phyloP scores from a whole-genome alignment of 2,329 filamentous ascomycete species.

The Ambrosiella cleistominuta region DNA sequence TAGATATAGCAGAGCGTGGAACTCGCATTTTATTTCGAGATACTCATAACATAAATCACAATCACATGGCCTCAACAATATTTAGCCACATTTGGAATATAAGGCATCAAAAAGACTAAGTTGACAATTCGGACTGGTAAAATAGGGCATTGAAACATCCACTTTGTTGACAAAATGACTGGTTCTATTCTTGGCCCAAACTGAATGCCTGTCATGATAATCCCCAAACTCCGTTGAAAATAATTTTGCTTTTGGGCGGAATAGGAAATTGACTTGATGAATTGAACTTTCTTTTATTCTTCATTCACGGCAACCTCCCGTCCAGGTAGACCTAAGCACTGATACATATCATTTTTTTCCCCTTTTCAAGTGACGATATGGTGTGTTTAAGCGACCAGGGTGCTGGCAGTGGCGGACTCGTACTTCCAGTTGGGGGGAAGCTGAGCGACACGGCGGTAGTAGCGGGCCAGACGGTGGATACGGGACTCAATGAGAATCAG shows the following conservation, averaged over 20 bases:
- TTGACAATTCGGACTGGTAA: not conserved
- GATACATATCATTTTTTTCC: slow-evolving; percentile 10
- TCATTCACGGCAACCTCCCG: slow-evolving; percentile 9
- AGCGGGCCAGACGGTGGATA: slow-evolving; percentile 97
- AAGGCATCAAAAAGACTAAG: not conserved
- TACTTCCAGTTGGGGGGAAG: slow-evolving; percentile 94
- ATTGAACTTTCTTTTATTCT: slow-evolving; percentile 11
- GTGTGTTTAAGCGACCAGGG: slow-evolving; percentile 63
- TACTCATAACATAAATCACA: not conserved
- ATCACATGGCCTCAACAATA: not conserved
- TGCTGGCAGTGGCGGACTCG: slow-evolving; percentile 92
- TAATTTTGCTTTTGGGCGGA: slow-evolving; percentile 2
- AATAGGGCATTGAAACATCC: slow-evolving; percentile 2
- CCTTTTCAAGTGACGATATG: not conserved
- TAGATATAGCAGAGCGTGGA: not conserved
- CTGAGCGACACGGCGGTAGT: slow-evolving; percentile 93
- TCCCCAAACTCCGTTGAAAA: slow-evolving; percentile 1
- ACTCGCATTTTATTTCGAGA: not conserved
- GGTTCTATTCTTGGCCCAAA: slow-evolving; percentile 2
- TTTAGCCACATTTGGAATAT: not conserved
- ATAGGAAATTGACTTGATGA: slow-evolving; percentile 8
- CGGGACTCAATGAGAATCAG: slow-evolving; percentile 99
- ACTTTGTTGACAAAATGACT: slow-evolving; percentile 7
- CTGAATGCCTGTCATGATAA: slow-evolving; percentile 3
- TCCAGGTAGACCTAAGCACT: slow-evolving; percentile 8